A percentile compares a stretch with the other conserved stretches of the same genome.
These are phyloP conservation scores for Neohortaea acidophila DNA, from an alignment of 495 filamentous ascomycete genomes.

Conservation along the genomic window DNA sequence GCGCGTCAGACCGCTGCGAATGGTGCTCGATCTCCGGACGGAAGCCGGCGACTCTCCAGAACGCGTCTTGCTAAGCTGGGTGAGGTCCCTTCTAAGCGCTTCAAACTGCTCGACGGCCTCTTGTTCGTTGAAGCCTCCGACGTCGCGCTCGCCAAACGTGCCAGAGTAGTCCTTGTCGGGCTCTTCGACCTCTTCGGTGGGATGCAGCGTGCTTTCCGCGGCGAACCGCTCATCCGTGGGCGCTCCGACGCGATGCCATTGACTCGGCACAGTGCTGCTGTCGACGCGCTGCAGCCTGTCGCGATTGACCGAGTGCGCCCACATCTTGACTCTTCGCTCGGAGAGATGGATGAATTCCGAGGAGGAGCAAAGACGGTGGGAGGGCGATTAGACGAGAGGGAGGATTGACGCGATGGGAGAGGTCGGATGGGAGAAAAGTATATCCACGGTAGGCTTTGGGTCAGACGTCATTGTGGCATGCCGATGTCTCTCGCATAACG, in stretches of 20 bases:
- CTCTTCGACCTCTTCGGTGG: conserved; percentile 10
- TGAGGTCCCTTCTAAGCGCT: conserved; percentile 49
- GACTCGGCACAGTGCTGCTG: conserved; percentile 9
- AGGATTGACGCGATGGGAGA: too few relatives aligned
- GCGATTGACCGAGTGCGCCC: conserved; percentile 8
- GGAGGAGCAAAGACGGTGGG: neutral
- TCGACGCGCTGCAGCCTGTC: conserved; percentile 7
- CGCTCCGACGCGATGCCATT: conserved; percentile 16
- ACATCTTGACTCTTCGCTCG: conserved; percentile 6
- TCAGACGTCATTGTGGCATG: too few relatives aligned
- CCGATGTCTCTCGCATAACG: too few relatives aligned
- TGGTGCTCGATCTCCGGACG: conserved; percentile 4
- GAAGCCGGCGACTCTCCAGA: conserved; percentile 20
- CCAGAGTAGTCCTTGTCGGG: conserved; percentile 28
- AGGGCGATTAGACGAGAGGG: too few relatives aligned
- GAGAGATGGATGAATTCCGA: neutral
- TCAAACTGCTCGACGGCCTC: conserved; percentile 59
- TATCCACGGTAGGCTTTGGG: too few relatives aligned
- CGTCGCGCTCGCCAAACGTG: conserved; percentile 63
- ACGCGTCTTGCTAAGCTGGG: conserved; percentile 40
- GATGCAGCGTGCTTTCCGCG: conserved; percentile 2
- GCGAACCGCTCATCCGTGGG: conserved; percentile 6
- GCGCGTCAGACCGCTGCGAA: conserved; percentile 15
- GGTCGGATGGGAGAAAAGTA: conserved; percentile 1
- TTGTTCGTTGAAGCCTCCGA: conserved; percentile 44